These are phyloP conservation scores for Botrytis aclada DNA, from an alignment of 2,329 filamentous ascomycete genomes.

Conservation along the genomic window DNA sequence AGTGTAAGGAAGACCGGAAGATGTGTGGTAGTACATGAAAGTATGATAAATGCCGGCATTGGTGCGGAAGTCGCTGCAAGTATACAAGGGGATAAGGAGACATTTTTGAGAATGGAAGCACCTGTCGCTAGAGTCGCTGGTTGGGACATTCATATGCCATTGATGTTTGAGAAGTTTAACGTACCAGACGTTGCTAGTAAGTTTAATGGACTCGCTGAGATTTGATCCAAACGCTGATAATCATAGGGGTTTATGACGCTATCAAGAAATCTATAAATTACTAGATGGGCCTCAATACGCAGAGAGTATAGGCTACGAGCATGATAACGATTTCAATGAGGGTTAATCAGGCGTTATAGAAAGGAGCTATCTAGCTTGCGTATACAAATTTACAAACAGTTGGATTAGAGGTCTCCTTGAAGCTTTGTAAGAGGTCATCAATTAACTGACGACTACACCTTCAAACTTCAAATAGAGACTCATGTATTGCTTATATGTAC, in stretches of 20 bases:
- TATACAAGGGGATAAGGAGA: conserved; percentile 59
- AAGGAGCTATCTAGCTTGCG: background rate
- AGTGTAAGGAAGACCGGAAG: conserved; percentile 69
- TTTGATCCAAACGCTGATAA: conserved; percentile 22
- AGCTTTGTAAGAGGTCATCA: background rate
- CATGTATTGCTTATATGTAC: background rate
- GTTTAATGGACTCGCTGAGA: conserved; percentile 36
- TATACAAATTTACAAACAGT: background rate
- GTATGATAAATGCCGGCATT: conserved; percentile 70
- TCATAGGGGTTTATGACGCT: conserved; percentile 38
- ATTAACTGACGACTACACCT: background rate
- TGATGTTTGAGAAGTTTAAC: conserved; percentile 63
- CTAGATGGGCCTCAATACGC: conserved; percentile 1
- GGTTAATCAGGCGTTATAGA: background rate
- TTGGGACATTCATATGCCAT: conserved; percentile 65
- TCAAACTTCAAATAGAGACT: background rate
- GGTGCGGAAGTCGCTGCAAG: conserved; percentile 70
- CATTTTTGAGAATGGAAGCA: conserved; percentile 66
- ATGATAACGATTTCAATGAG: background rate
- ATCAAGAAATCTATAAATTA: conserved; percentile 38
- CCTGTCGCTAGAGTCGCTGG: conserved; percentile 68
- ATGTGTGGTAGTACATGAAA: conserved; percentile 70
- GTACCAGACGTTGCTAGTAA: conserved; percentile 68
- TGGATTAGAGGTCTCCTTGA: background rate
- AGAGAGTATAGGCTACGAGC: background rate